Evolutionary conservation across 1,139 yeast genomes (phyloP), one percentile per base, ranked within the genome.

Genomic region (Geotrichum klebahnii): DNA sequence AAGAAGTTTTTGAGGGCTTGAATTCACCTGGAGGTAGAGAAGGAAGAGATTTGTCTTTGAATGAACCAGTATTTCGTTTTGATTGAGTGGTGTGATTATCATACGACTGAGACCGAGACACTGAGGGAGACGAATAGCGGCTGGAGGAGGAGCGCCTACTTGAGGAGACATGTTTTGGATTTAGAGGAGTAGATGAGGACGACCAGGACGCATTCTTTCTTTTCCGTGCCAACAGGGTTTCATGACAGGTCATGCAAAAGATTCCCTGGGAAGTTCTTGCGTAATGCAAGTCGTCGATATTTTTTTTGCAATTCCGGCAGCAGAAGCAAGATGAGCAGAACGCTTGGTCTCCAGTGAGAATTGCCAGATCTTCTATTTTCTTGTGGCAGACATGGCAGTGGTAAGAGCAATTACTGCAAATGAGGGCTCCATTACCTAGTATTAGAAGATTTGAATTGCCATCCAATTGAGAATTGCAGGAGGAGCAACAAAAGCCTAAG

Each of bases 291-390:
- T 92, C 97, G 62, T 87, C 95, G 55, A 92, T 92, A 57, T 84
- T 84, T 57, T 80, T 80, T 63, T 85, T 85, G 71, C 98, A 92
- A 57, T 88, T 83, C 49, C 95, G 81, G 67, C 98, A 92, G 59
- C 83, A 81, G 70, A 92, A 92, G 68, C 98, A 92, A 46, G 78
- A 77, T 5, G 96, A 81, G 67, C 98, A 94, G 65, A 88, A 92
- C 3, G 97, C 97, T 64, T 87, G 95, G 58, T 72, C 95, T 20
- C 97, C 96, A 1, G 97, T 89, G 44, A 90, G 76, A 35, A 92
- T 90, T n/a, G 98, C 98, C 71, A 90, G 74, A 66, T 92, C 97
- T 62, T 88, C 96, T 56, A 92, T 92, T 66, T 89, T 87, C 64
- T 86, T 85, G 50, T 82, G 81, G 73, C 98, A 94, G 55, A 82